Evolutionary conservation across 164 flowering plant species (phyloP).

Genomic region (Santalum album): DNA sequence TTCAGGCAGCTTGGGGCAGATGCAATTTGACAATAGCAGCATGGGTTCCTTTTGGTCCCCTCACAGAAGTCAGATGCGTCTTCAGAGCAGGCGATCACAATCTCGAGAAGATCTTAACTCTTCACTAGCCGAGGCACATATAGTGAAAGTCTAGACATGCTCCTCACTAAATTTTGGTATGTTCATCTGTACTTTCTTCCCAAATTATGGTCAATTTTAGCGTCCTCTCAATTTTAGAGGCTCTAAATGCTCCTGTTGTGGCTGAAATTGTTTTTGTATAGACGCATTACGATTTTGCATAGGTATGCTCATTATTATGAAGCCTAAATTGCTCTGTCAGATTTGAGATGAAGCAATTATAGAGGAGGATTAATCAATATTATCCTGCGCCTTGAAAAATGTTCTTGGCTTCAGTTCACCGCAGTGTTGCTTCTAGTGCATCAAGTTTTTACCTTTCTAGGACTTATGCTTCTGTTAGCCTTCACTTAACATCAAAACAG

Average conservation of each 20-base stretch:
- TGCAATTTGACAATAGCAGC: slow-evolving; percentile 62
- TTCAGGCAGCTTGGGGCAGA: slow-evolving; percentile 81
- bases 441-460: background rate
- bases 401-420: background rate
- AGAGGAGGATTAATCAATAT: background rate
- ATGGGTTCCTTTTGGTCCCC: slow-evolving; percentile 72
- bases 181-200: slow-evolving; percentile 7
- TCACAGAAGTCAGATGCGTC: slow-evolving; percentile 78
- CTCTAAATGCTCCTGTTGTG: no score
- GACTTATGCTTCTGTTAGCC: background rate
- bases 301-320: no score
- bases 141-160: slow-evolving; percentile 40
- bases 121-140: slow-evolving; percentile 65
- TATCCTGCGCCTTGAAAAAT: background rate
- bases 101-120: slow-evolving; percentile 92
- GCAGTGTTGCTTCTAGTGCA: background rate
- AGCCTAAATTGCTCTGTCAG: no score
- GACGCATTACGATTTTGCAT: no score
- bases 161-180: slow-evolving; percentile 17
- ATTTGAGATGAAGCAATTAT: background rate
- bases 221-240: no score
- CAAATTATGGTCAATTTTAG: no score
- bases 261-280: no score
- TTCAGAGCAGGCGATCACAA: slow-evolving; percentile 95
- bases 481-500: background rate